A percentile compares a stretch with the other conserved stretches of the same genome.
Conservation (phyloP, 1,284 basidiomycete genomes). For the Fomitopsis pinicola region DNA sequence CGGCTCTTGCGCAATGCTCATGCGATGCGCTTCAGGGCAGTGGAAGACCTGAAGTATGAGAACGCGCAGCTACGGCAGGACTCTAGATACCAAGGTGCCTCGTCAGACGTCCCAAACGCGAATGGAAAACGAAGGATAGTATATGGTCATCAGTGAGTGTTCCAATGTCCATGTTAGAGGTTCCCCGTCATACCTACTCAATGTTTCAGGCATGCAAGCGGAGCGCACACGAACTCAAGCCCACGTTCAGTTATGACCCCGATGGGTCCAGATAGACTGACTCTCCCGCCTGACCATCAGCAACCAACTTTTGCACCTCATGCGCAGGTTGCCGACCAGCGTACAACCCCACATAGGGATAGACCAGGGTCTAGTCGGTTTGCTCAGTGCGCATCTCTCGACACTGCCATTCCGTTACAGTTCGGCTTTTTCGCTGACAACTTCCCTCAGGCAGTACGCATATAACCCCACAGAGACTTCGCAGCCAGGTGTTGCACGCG, state of each 20-base stretch:
- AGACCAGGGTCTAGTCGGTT: constrained; percentile 47
- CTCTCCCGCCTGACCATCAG: constrained; percentile 50
- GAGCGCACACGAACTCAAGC: constrained; percentile 46
- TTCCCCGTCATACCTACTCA: neutral
- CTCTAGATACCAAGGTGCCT: constrained; percentile 25
- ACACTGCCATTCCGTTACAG: neutral
- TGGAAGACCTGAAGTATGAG: constrained; percentile 47
- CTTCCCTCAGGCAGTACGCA: constrained; percentile 48
- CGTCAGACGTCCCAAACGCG: constrained; percentile 37
- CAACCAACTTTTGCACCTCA: constrained; percentile 39
- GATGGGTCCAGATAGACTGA: constrained; percentile 52
- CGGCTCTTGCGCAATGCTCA: neutral
- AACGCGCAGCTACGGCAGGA: constrained; percentile 43
- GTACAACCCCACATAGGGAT: constrained; percentile 9
- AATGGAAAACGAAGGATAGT: constrained; percentile 64
- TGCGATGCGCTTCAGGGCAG: constrained; percentile 33
- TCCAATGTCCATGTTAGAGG: neutral
- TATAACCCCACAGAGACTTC: constrained; percentile 44
- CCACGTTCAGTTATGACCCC: constrained; percentile 48
- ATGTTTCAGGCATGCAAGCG: constrained; percentile 17
- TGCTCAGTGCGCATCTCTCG: constrained; percentile 34
- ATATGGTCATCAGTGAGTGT: constrained; percentile 39
- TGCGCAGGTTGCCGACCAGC: constrained; percentile 6
- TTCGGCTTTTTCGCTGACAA: neutral
- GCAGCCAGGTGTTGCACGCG: constrained; percentile 24